phyloP scores from a whole-genome alignment of 768 basidiomycete species.

The Lactarius deliciosus region DNA sequence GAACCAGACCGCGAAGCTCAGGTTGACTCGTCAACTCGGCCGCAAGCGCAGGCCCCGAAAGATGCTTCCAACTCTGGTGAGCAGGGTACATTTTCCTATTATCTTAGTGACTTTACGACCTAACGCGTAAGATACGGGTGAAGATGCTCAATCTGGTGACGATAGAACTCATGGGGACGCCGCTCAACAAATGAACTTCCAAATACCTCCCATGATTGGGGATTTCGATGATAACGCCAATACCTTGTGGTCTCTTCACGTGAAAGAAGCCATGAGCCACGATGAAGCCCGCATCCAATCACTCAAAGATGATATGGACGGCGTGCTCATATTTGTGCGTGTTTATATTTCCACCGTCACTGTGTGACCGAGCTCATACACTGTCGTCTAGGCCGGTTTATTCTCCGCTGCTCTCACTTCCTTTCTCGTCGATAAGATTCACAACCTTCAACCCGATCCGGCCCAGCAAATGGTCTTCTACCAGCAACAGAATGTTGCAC shows the following conservation, averaged over 20 bases:
- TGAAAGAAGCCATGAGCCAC: background rate
- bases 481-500: conserved; percentile 9
- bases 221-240: conserved; percentile 1
- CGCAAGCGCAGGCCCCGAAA: background rate
- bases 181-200: background rate
- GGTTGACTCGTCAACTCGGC: background rate
- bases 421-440: conserved; percentile 12
- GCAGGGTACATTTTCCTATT: background rate
- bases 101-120: background rate
- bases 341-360: background rate
- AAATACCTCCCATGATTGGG: background rate
- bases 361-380: background rate
- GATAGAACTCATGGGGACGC: background rate
- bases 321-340: conserved; percentile 5
- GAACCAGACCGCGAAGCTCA: too few relatives aligned
- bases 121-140: background rate
- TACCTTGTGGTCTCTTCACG: conserved; percentile 1
- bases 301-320: background rate
- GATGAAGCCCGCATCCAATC: background rate
- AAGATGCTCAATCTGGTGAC: background rate
- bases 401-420: conserved; percentile 16
- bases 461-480: background rate
- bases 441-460: conserved; percentile 12
- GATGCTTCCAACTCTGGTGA: background rate
- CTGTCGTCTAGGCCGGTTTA: conserved; percentile 11